Conservation (phyloP, 2,329 filamentous ascomycete species). For the Trichocomaceae sp. region DNA sequence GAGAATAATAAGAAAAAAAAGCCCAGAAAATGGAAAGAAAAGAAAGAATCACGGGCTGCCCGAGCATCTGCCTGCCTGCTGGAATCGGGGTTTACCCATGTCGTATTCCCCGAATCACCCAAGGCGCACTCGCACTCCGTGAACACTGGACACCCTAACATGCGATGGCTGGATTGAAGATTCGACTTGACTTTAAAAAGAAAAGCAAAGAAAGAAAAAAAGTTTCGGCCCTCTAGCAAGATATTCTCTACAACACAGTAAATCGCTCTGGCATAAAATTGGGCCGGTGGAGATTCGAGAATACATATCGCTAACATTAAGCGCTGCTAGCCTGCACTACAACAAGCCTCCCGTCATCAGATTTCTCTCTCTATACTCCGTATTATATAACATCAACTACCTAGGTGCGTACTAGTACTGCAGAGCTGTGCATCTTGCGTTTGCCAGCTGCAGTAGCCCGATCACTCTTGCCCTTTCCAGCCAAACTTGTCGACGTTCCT, state of each 20-base stretch:
- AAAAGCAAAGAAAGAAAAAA: too few species aligned
- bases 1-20: background rate
- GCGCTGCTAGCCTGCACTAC: too few species aligned
- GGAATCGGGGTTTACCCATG: background rate
- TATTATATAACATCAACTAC: too few species aligned
- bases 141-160: background rate
- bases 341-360: background rate
- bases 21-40: background rate
- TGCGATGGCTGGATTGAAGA: too few species aligned
- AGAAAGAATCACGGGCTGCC: background rate
- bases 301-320: background rate
- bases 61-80: background rate
- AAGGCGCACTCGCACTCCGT: background rate
- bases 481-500: background rate
- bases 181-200: too few species aligned
- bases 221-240: too few species aligned
- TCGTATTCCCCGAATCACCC: background rate
- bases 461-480: slow-evolving; percentile 6
- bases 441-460: background rate
- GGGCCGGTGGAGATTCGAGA: background rate
- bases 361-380: background rate
- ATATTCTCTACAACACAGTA: background rate
- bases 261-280: background rate
- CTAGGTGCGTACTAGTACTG: too few species aligned
- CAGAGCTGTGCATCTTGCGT: slow-evolving; percentile 1